These are phyloP conservation scores for Populus tomentosa DNA, from an alignment of 441 rosid genomes.

Conservation along the genomic window DNA sequence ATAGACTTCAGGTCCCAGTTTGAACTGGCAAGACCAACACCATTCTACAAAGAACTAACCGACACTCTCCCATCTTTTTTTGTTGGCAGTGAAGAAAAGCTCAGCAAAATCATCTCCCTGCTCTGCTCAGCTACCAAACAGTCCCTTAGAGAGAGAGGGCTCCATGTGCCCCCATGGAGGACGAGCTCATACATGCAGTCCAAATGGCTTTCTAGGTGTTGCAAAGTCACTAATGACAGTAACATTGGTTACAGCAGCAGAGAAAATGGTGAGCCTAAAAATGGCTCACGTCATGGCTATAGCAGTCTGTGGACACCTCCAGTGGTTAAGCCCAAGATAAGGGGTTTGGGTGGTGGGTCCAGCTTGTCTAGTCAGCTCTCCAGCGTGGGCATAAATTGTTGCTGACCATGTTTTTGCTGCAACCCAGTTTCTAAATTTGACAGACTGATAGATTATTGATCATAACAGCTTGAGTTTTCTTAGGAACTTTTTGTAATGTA, in stretches of 20 bases:
- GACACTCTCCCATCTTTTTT: conserved; percentile 33
- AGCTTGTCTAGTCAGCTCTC: conserved; percentile 48
- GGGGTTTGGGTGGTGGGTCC: conserved; percentile 26
- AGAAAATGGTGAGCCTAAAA: conserved; percentile 11
- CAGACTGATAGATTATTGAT: neutral
- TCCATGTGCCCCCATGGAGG: conserved; percentile 52
- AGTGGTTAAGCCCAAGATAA: conserved; percentile 16
- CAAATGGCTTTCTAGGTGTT: conserved; percentile 36
- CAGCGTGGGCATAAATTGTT: conserved; percentile 42
- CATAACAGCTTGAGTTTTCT: neutral
- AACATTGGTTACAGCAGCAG: neutral
- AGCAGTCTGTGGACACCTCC: conserved; percentile 29
- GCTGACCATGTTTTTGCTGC: conserved; percentile 13
- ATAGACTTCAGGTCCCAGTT: conserved; percentile 48
- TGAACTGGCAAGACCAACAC: conserved; percentile 50
- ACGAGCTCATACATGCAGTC: conserved; percentile 38
- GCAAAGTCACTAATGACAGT: neutral
- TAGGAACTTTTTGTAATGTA: neutral
- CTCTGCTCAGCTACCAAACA: conserved; percentile 42
- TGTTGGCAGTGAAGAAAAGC: conserved; percentile 36
- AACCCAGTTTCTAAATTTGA: neutral
- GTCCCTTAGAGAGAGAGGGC: conserved; percentile 40
- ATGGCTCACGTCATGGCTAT: too few relatives aligned
- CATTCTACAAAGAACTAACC: conserved; percentile 26
- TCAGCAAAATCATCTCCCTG: conserved; percentile 26